Percentiles rank a stretch among this genome's conserved stretches.
phyloP scores from a whole-genome alignment of 148 eudicot species.

The Simmondsia chinensis region DNA sequence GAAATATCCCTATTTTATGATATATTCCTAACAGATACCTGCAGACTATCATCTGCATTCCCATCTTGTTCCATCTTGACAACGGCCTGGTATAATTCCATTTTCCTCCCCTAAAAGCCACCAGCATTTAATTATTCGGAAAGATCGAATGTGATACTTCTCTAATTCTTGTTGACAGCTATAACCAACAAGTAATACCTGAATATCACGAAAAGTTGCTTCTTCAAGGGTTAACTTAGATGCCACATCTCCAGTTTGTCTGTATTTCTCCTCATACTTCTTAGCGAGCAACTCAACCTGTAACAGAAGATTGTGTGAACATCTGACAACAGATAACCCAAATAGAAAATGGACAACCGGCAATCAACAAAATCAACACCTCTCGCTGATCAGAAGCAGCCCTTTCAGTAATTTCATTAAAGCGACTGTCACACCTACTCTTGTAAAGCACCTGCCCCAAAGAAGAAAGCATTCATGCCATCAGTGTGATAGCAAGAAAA shows the following conservation, averaged over 20 bases:
- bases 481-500: slow-evolving; percentile 1
- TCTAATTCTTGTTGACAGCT: not conserved
- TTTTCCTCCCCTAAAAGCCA: slow-evolving; percentile 33
- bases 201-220: slow-evolving; percentile 95
- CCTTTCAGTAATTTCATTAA: slow-evolving; percentile 81
- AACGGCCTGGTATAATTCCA: slow-evolving; percentile 43
- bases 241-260: slow-evolving; percentile 86
- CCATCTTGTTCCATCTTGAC: slow-evolving; percentile 41
- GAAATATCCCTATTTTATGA: not conserved
- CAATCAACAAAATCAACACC: slow-evolving; percentile 33
- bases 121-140: slow-evolving; percentile 1
- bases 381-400: slow-evolving; percentile 75
- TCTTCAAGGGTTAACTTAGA: slow-evolving; percentile 92
- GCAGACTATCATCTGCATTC: slow-evolving; percentile 24
- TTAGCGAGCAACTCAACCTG: slow-evolving; percentile 79
- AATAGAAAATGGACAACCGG: too few relatives aligned
- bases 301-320: too few relatives aligned
- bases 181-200: slow-evolving; percentile 34
- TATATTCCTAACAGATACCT: slow-evolving; percentile 19
- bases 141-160: not conserved
- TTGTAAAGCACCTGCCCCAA: slow-evolving; percentile 85
- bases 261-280: slow-evolving; percentile 92
- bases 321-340: too few relatives aligned
- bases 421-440: slow-evolving; percentile 90
- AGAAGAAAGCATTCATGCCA: slow-evolving; percentile 7